Base-by-base conservation (phyloP, 495 filamentous ascomycete genomes). In the Cladorrhinum samala region DNA sequence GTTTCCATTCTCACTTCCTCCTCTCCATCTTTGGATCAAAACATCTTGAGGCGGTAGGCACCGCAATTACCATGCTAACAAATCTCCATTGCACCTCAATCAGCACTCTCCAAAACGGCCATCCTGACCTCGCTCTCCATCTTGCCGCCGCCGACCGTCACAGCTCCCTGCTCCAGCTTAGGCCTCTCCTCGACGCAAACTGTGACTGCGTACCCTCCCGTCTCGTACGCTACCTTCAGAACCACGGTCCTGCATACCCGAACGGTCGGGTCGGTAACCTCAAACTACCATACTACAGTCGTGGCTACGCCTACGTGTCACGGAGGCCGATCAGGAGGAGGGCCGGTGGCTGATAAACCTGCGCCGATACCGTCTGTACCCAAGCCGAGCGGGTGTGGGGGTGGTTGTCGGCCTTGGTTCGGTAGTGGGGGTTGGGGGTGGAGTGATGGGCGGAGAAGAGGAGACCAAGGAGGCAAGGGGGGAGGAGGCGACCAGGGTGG, bases 341-440 rank as follows among this genome's bases (percentile, higher is more conserved):
- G 41, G 52, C 58, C 55, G 9, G 37, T 36, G 24, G 36, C 43
- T 9, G 55, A 61, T 33, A n/a, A 21, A 4, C 53, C 55, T 16
- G 49, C 61, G 2, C 61, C 53, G 2, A 19, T 18, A 11, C 52
- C 53, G 24, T 9, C 24, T 3, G 19, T 17, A 11, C 58, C 58
- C 2, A 49, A 48, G 50, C 58, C 61, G 9, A 53, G 51, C 33
- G 49, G 50, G 18, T 64, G 61, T 40, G 33, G 39, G 17, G 33
- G 53, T 39, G 19, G 36, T n/a, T 64, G 61, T 53, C 50, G 61
- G 37, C 61, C 61, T 8, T 64, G 58, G 58, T 64, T 54, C 46
- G 41, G 43, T 2, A 41, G 54, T 24, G 42, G 47, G 16, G 37
- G 55, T 25, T 41, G 39, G 53, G 54, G 4, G 56, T 55, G 61